phyloP scores from a whole-genome alignment of 805 yeast genomes.

The Candida insectorum region DNA sequence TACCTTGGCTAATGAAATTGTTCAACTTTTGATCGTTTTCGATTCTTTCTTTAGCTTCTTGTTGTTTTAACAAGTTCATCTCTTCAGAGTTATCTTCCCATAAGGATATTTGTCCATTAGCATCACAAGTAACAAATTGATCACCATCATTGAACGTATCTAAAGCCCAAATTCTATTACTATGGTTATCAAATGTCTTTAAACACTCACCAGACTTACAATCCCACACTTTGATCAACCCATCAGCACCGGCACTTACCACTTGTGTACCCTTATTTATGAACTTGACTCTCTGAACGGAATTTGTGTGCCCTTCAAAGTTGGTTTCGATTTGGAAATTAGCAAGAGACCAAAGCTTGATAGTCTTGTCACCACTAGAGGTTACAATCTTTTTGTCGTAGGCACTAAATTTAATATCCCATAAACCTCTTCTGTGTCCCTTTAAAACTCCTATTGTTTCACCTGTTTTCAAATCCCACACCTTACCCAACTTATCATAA shows the following conservation, averaged over 20 bases:
- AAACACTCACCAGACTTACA: conserved; percentile 66
- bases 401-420: conserved; percentile 84
- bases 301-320: conserved; percentile 91
- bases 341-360: conserved; percentile 81
- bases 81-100: conserved; percentile 91
- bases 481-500: conserved; percentile 85
- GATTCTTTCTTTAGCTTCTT: conserved; percentile 49
- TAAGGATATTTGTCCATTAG: conserved; percentile 85
- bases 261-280: conserved; percentile 65
- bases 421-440: conserved; percentile 92
- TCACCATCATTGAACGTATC: conserved; percentile 64
- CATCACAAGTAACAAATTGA: conserved; percentile 81
- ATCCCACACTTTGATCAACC: conserved; percentile 91
- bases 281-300: conserved; percentile 80
- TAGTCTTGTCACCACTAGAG: conserved; percentile 89
- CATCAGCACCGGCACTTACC: conserved; percentile 88
- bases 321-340: conserved; percentile 77
- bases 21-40: conserved; percentile 88
- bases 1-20: conserved; percentile 65
- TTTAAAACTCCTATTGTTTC: conserved; percentile 79
- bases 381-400: conserved; percentile 77
- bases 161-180: conserved; percentile 92
- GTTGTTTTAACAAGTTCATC: conserved; percentile 51
- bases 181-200: conserved; percentile 85
- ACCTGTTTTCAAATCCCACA: conserved; percentile 86